Base-by-base conservation (phyloP, 2,329 filamentous ascomycete species). In the Pseudogymnoascus sp. region DNA sequence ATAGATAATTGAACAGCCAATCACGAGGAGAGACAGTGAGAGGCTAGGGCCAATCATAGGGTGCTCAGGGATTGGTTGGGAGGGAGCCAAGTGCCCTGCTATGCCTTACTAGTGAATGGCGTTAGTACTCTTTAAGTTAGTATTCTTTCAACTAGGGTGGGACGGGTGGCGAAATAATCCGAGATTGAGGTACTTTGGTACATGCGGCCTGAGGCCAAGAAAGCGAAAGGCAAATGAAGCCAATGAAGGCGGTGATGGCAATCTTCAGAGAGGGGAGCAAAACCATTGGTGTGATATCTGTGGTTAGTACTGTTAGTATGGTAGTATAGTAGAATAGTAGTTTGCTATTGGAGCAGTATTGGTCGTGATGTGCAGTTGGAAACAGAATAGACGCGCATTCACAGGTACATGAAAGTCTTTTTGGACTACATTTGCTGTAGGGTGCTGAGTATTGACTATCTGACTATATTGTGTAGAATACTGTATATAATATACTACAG, bases 111-210 rank as follows among this genome's bases (percentile, higher is more conserved):
- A 17, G 17, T 17, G 17, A 17, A 17, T 17, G 17, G 17, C 17
- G 17, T 17, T 17, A 17, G 17, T 17, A 17, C 17, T 17, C 17
- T 17, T 17, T 17, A 17, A 17, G 17, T 17, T 17, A 17, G 17
- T 17, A 17, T 17, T 17, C 17, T 17, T 17, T 17, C 17, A 17
- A 47, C 21, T n/a, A 50, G 41, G 41, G 41, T 50, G 41, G 41
- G 41, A 50, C 41, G 41, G 41, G 41, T 50, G 41, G 41, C 41
- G 24, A 50, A 50, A 50, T 50, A 29, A 50, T 50, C 41, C 41
- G 41, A 50, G 41, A 50, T 50, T 50, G 24, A 17, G 24, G 41
- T 29, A 50, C 41, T 4, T 31, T 47, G 40, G 21, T 47, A 47
- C 21, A 24, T 44, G 9, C 3, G 33, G 33, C 7, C 33, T 35